Conservation (phyloP, 129 eudicot genomes). For the Centrapalus pauciflorus region DNA sequence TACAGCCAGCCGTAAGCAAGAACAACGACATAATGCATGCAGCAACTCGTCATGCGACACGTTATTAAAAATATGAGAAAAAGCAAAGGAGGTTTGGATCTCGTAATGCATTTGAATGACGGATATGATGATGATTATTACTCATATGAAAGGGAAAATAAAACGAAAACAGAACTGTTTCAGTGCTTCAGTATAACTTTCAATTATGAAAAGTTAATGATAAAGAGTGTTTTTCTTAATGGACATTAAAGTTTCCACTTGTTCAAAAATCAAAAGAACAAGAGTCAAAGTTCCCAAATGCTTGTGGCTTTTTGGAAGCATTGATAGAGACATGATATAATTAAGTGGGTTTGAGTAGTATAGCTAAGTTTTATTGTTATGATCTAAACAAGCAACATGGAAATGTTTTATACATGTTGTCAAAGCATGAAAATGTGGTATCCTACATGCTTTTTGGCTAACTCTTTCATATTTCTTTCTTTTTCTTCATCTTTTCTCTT, state of each 20-base stretch:
- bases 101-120: no score
- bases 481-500: not conserved
- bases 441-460: conserved; percentile 28
- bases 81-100: no score
- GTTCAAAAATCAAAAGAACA: not conserved
- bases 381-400: conserved; percentile 31
- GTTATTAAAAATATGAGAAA: no score
- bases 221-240: not conserved
- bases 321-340: conserved; percentile 19
- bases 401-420: conserved; percentile 23
- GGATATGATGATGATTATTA: no score
- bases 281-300: conserved; percentile 2
- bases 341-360: no score
- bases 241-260: no score
- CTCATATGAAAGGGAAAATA: no score
- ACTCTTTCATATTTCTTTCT: conserved; percentile 7
- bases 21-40: not conserved
- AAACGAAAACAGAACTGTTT: no score
- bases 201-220: no score
- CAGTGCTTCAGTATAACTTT: no score
- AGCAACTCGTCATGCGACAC: not conserved
- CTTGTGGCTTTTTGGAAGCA: conserved; percentile 10
- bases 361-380: conserved; percentile 11
- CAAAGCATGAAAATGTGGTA: conserved; percentile 27
- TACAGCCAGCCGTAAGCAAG: no score